Base-by-base conservation (phyloP, 345 rosid genomes). In the Euphorbia lathyris region DNA sequence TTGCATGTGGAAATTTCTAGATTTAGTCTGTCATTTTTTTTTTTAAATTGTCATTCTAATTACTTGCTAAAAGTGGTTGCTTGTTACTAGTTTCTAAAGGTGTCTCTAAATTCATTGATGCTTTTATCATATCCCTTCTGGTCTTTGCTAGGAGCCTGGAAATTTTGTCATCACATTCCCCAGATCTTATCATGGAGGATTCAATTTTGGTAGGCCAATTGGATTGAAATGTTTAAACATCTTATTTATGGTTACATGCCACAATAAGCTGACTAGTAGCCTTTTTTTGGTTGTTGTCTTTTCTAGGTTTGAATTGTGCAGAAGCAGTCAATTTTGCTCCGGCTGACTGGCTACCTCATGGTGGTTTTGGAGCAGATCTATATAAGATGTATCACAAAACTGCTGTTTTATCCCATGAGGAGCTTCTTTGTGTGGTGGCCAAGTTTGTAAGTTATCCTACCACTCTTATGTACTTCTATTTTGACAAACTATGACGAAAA, bases 311-410 rank as follows among this genome's bases (percentile, higher is more conserved):
- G 67, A 94, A 94, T 76, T 94, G 98, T 76, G 98, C 97, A 27
- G 97, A 94, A 85, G 97, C 98, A 43, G 98, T 94, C 72, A 94
- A 94, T 79, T 94, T 94, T 80, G 97, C 98, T 65, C 97, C 98
- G 66, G 95, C 96, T 79, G 98, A 94, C 72, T 94, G 98, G 98
- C 80, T 94, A 75, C 98, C 98, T 43, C 87, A 91, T 80, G 98
- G 98, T 73, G 91, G 96, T 32, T 83, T 75, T 76, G 88, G 93
- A 59, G 88, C 95, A 9, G 87, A 89, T 80, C 86, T 88, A 48
- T 94, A 94, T 86, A 86, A 84, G 76, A 76, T 68, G 63, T 94
- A 94, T 84, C 97, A 76, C 43, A 94, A 91, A 80, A 78, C 94
- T 61, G 84, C 98, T 66, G 91, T 94, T 70, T 83, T 94, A 77